Percentiles rank a stretch among this genome's conserved stretches.
These are phyloP conservation scores for Hordeum vulgare DNA, from an alignment of 176 grass and related monocot species.

Conservation along the genomic window MorexV3_pseudomolecules_assembly NC_058520.1:564825638-564826137, in stretches of 20 bases:
- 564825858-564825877: conserved; percentile 50
- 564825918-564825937: conserved; percentile 50
- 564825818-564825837: not conserved
- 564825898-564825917: conserved; percentile 75
- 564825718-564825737: not conserved
- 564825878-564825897: conserved; percentile 41
- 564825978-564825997: conserved; percentile 70
- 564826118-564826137: not conserved
- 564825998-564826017: conserved; percentile 62
- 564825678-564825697: conserved; percentile 81
- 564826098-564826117: not conserved
- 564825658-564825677: conserved; percentile 77
- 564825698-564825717: not conserved
- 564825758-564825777: not conserved
- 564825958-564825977: conserved; percentile 45
- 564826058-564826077: conserved; percentile 43
- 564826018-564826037: conserved; percentile 44
- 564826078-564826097: not conserved
- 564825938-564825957: conserved; percentile 52
- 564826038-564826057: conserved; percentile 62
- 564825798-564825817: not conserved
- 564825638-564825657: conserved; percentile 31
- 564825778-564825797: not conserved
- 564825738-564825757: not conserved
- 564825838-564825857: not conserved